Percentiles rank a stretch among this genome's conserved stretches.
phyloP scores from a whole-genome alignment of 2,329 filamentous ascomycete genomes.

The Alternaria dauci region DNA sequence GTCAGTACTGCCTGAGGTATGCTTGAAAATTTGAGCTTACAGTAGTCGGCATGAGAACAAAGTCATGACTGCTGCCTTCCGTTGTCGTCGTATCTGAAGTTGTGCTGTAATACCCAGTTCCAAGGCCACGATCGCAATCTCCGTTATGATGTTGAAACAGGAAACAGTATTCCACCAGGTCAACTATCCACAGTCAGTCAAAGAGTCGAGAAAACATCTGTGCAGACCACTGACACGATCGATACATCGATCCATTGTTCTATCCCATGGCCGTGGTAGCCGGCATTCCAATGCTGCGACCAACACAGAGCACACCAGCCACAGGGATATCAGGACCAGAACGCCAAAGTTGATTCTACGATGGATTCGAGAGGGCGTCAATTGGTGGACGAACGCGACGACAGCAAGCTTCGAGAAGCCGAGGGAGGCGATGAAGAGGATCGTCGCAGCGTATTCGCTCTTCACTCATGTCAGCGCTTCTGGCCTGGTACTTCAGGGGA shows the following conservation, averaged over 20 bases:
- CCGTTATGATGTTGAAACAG: conserved; percentile 29
- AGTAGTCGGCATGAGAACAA: conserved; percentile 31
- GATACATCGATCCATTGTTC: conserved; percentile 18
- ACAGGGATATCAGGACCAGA: conserved; percentile 16
- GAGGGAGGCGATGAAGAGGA: conserved; percentile 35
- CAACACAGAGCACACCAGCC: conserved; percentile 25
- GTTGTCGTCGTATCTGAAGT: conserved; percentile 22
- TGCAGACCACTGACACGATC: conserved; percentile 22
- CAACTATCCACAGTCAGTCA: conserved; percentile 18
- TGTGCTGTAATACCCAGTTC: conserved; percentile 27
- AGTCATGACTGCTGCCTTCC: conserved; percentile 29
- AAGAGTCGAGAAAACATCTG: background rate
- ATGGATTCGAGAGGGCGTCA: conserved; percentile 30
- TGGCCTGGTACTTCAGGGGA: background rate
- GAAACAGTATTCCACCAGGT: conserved; percentile 31
- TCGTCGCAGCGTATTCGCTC: conserved; percentile 37
- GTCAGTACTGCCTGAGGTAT: background rate
- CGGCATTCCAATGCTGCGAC: conserved; percentile 27
- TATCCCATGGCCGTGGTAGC: conserved; percentile 31
- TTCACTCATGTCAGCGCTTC: conserved; percentile 14
- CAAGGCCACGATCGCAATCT: conserved; percentile 31
- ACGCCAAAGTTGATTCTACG: conserved; percentile 25
- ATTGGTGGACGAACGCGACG: conserved; percentile 32
- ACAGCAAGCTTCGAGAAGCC: conserved; percentile 41
- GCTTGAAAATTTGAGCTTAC: conserved; percentile 11